Conservation (phyloP, 2,329 filamentous ascomycete species). For the Trichoderma breve region DNA sequence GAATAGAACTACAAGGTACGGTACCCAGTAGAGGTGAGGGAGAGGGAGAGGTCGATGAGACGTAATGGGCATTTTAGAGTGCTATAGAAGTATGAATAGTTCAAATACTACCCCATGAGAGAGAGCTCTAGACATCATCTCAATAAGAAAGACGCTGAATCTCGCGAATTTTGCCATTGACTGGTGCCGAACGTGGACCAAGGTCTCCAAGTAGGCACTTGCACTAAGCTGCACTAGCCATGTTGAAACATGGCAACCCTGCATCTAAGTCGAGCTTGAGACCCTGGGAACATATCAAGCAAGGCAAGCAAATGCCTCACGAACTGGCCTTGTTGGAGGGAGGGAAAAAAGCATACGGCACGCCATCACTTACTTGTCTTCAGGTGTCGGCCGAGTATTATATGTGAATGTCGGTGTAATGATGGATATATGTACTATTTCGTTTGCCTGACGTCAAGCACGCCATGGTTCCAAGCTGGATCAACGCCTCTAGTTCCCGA, state of each 20-base stretch:
- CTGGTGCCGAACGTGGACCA: background rate
- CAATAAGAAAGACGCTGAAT: background rate
- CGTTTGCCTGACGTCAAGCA: background rate
- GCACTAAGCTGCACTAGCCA: background rate
- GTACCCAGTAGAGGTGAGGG: background rate
- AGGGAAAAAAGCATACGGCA: background rate
- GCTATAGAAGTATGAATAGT: accelerated
- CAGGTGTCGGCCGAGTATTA: too few relatives aligned
- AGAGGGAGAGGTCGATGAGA: background rate
- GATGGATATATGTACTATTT: background rate
- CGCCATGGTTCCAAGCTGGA: background rate
- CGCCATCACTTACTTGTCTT: background rate
- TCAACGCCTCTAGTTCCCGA: background rate
- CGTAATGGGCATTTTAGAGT: background rate
- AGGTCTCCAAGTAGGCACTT: too few relatives aligned
- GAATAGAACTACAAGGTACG: background rate
- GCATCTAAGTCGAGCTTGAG: background rate
- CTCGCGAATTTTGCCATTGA: background rate
- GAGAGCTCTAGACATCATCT: background rate
- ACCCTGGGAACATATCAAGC: background rate
- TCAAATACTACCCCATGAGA: background rate
- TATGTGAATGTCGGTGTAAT: background rate
- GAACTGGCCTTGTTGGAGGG: background rate
- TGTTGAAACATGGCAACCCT: background rate
- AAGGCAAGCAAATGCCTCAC: background rate